Conservation (phyloP, 805 yeast species). For the Maudiozyma saulgeensis region DNA sequence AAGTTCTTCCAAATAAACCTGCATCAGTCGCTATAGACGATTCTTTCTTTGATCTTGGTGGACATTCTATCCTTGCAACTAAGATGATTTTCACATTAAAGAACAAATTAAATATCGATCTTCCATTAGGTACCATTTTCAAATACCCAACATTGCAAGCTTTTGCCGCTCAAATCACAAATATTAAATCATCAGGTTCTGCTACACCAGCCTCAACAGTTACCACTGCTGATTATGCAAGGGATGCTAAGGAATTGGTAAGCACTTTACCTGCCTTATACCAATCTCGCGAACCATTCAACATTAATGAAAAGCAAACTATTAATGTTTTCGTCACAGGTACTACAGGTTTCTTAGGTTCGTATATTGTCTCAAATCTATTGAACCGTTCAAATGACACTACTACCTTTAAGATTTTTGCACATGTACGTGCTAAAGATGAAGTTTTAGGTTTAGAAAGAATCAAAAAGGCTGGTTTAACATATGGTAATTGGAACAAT, state of each 20-base stretch:
- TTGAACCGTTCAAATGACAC: slow-evolving; percentile 41
- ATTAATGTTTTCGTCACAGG: slow-evolving; percentile 83
- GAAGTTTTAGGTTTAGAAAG: slow-evolving; percentile 66
- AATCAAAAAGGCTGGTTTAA: slow-evolving; percentile 60
- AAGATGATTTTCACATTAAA: slow-evolving; percentile 91
- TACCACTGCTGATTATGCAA: slow-evolving; percentile 41
- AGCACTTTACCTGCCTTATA: slow-evolving; percentile 36
- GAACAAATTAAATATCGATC: slow-evolving; percentile 62
- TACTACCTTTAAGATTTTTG: slow-evolving; percentile 50
- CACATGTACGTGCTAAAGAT: slow-evolving; percentile 84
- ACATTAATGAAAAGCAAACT: slow-evolving; percentile 22
- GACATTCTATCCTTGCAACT: slow-evolving; percentile 94
- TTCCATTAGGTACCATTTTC: slow-evolving; percentile 86
- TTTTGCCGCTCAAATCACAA: slow-evolving; percentile 67
- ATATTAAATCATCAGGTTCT: slow-evolving; percentile 37
- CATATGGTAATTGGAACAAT: slow-evolving; percentile 62
- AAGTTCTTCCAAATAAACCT: slow-evolving; percentile 77
- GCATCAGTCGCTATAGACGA: slow-evolving; percentile 68
- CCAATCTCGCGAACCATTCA: slow-evolving; percentile 31
- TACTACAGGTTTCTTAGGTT: slow-evolving; percentile 91
- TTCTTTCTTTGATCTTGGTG: slow-evolving; percentile 94
- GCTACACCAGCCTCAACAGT: slow-evolving; percentile 19
- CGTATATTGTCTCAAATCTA: slow-evolving; percentile 74
- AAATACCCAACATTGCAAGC: slow-evolving; percentile 75
- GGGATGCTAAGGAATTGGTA: slow-evolving; percentile 58